Percentiles rank a stretch among this genome's conserved stretches.
These are phyloP conservation scores for Chenopodium berlandieri DNA, from an alignment of 148 eudicot species.

Conservation along the genomic window DNA sequence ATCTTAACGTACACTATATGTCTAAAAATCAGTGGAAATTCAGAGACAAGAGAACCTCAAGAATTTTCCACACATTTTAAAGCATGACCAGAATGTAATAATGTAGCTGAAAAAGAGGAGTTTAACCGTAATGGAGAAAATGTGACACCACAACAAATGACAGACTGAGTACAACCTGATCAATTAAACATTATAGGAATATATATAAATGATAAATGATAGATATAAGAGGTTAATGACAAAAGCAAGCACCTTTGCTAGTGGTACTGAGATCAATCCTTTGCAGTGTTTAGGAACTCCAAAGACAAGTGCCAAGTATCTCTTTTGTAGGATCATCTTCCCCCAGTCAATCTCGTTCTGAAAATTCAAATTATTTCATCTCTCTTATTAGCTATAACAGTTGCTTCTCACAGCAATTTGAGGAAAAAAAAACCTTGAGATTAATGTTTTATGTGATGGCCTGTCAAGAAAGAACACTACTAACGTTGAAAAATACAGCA, in stretches of 20 bases:
- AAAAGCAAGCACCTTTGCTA: conserved; percentile 56
- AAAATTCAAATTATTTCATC: background rate
- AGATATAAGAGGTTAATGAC: background rate
- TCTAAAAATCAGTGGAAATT: background rate
- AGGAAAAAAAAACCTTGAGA: background rate
- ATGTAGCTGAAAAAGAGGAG: background rate
- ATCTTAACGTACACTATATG: too few relatives aligned
- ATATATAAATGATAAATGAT: background rate
- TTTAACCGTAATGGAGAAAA: background rate
- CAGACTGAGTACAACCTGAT: background rate
- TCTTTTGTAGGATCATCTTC: conserved; percentile 60
- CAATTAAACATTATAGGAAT: background rate
- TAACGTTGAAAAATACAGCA: conserved; percentile 9
- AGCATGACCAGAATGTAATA: too few relatives aligned
- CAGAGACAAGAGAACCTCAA: background rate
- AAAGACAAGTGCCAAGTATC: conserved; percentile 92
- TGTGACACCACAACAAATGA: background rate
- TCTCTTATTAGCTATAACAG: background rate
- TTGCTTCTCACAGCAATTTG: background rate
- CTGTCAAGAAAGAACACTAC: background rate
- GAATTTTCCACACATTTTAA: background rate
- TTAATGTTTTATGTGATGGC: background rate
- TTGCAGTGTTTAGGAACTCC: conserved; percentile 67
- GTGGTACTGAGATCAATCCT: conserved; percentile 67
- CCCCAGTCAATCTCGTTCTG: conserved; percentile 42